phyloP scores from a whole-genome alignment of 1,139 yeast species.

The Scheffersomyces parashehatae region DNA sequence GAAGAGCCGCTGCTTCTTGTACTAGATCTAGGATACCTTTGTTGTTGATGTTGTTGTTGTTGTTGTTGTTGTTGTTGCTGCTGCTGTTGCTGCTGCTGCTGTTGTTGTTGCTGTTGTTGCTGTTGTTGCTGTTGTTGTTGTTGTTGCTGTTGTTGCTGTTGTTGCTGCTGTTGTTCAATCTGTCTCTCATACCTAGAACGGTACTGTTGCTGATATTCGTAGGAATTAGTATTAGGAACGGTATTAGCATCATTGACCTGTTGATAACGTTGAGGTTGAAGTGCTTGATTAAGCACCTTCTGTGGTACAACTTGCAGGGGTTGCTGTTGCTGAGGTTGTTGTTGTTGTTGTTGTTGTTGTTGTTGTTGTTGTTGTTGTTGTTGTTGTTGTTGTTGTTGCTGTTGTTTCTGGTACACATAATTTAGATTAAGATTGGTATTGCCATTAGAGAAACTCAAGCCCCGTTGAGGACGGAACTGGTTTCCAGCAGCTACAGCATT shows the following conservation, averaged over 20 bases:
- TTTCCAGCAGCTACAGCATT: slow-evolving; percentile 15
- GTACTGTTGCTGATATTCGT: slow-evolving; percentile 29
- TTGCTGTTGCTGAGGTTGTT: slow-evolving; percentile 9
- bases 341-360: slow-evolving; percentile 9
- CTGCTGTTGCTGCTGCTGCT: too few relatives aligned
- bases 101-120: too few relatives aligned
- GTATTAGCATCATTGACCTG: slow-evolving; percentile 5
- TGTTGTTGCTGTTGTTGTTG: too few relatives aligned
- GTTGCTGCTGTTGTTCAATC: slow-evolving; percentile 14
- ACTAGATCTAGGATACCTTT: slow-evolving; percentile 13
- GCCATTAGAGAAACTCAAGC: slow-evolving; percentile 25
- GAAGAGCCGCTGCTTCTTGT: slow-evolving; percentile 8
- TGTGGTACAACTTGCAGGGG: slow-evolving; percentile 3
- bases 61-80: neutral
- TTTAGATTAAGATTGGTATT: slow-evolving; percentile 15
- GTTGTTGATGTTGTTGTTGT: slow-evolving; percentile 6
- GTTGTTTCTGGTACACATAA: slow-evolving; percentile 11
- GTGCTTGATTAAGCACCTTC: slow-evolving; percentile 7
- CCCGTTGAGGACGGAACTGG: slow-evolving; percentile 34
- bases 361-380: slow-evolving; percentile 9
- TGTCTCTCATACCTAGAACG: slow-evolving; percentile 30
- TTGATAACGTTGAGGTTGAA: slow-evolving; percentile 5
- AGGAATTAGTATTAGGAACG: slow-evolving; percentile 9
- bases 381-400: slow-evolving; percentile 10
- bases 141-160: neutral